phyloP scores from a whole-genome alignment of 345 rosid genomes.

The Lumnitzera littorea region DNA sequence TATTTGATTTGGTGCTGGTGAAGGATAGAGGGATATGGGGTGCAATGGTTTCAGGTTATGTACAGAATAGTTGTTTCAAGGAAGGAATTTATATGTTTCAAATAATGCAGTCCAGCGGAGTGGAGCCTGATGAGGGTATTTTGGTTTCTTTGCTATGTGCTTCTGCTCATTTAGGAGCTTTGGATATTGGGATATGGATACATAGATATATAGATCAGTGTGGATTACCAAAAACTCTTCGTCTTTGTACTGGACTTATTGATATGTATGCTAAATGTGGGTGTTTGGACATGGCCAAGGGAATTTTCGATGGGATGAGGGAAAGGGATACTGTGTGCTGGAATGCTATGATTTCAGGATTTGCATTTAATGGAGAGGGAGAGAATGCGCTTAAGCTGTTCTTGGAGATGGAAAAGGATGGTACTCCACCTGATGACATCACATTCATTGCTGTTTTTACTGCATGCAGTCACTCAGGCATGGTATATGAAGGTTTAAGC shows the following conservation, averaged over 20 bases:
- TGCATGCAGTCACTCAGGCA: constrained; percentile 12
- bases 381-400: constrained; percentile 10
- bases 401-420: constrained; percentile 12
- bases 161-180: constrained; percentile 15
- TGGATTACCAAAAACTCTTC: not conserved
- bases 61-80: constrained; percentile 37
- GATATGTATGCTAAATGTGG: constrained; percentile 23
- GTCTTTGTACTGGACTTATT: constrained; percentile 16
- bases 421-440: constrained; percentile 10
- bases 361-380: constrained; percentile 18
- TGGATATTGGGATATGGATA: constrained; percentile 15
- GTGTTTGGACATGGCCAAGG: constrained; percentile 8
- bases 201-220: constrained; percentile 1
- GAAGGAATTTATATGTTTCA: constrained; percentile 38
- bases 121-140: constrained; percentile 17
- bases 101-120: constrained; percentile 13
- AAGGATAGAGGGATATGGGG: constrained; percentile 46
- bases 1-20: constrained; percentile 31
- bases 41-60: constrained; percentile 49
- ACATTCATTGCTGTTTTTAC: constrained; percentile 13
- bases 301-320: constrained; percentile 8
- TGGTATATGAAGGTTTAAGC: constrained; percentile 13
- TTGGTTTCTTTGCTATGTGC: constrained; percentile 17
- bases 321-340: constrained; percentile 10
- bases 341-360: constrained; percentile 18